Evolutionary conservation across 768 basidiomycete species (phyloP), one percentile per base, ranked within the genome.

Genomic region (Leccinum olivaceopallidum): DNA sequence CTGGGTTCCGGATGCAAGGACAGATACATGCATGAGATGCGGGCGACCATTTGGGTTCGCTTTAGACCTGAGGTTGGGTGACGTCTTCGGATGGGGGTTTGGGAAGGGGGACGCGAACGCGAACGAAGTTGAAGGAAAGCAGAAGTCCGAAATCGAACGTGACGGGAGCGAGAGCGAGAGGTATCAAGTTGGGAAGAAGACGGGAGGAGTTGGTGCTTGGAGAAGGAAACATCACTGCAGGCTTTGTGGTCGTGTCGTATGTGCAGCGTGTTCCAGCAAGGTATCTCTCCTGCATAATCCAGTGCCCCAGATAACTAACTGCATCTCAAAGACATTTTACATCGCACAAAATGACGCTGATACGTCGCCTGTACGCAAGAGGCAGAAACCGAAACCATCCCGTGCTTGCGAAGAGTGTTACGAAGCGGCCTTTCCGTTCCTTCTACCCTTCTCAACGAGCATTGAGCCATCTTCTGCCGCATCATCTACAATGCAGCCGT

Each of bases 1-100:
- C 26, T 97, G 95, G 95, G 87, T 95, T 32, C 93, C 95, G 0
- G 93, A 97, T 69, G 83, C 85, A 60, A 90, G 83, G 72, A 88
- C 91, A n/a, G 83, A 84, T 57, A 79, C 81, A 22, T 97, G 95
- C 70, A 94, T 94, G 93, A 80, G 90, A 10, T 97, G 95, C 68
- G 85, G 85, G 6, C 77, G 83, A 47, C 70, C 81, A 50, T 95
- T 95, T 73, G 88, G 89, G 7, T 90, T 73, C 47, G 73, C 60
- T 36, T 60, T 72, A 22, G 71, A 72, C 53, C 24, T 72, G 44
- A 65, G 53, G 47, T 37, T 73, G n/a, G 60, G 57, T 16, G 69
- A 71, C 7, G 63, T 72, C 28, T 72, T 72, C 22, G 69, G 69
- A 2, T 73, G 71, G 71, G 67, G 71, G 2, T 61, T 63, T 8